Evolutionary conservation across 805 yeast species (phyloP), one percentile per base, ranked within the genome.

Genomic region (Debaryomyces prosopidis): DNA sequence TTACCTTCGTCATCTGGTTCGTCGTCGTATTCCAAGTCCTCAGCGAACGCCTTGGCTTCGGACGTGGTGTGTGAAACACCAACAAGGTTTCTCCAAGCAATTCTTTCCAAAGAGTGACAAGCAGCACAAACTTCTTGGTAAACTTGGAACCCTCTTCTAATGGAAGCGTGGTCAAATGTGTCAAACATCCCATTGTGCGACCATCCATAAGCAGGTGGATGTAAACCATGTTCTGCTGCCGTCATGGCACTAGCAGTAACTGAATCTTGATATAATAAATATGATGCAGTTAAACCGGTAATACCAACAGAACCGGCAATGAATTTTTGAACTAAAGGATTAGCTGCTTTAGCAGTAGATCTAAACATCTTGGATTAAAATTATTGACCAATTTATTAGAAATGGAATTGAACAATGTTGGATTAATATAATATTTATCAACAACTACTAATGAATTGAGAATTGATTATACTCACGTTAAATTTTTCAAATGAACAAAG

Each of bases 41-140:
- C 97, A 56, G 95, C 90, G 85, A 94, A 84, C 16, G 81, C 95
- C 73, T 87, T 87, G 59, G 85, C 97, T 75, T 94, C 99, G 53
- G 82, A 62, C 60, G 89, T 79, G 47, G 95, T 83, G 79, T 92
- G 98, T 41, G 97, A 87, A 36, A 94, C 99, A 71, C 95, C 99
- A 55, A 94, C 97, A 62, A 94, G 74, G 62, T 91, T 87, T 82
- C 99, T 89, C 99, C 99, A 94, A 36, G 98, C 96, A 56, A 94
- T 86, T 79, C 96, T 84, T 69, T 91, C 92, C 62, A 94, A 76
- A 30, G 99, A 92, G 76, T 94, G 99, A 75, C 99, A 94, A 45
- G 98, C 94, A 50, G 99, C 96, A 80, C 99, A 94, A 44, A 94
- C 99, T 76, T 94, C 99, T 73, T 90, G 85, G 81, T 94, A 94